Evolutionary conservation across 305 asterid genomes (phyloP).

Genomic region (Solanum chacoense): DNA sequence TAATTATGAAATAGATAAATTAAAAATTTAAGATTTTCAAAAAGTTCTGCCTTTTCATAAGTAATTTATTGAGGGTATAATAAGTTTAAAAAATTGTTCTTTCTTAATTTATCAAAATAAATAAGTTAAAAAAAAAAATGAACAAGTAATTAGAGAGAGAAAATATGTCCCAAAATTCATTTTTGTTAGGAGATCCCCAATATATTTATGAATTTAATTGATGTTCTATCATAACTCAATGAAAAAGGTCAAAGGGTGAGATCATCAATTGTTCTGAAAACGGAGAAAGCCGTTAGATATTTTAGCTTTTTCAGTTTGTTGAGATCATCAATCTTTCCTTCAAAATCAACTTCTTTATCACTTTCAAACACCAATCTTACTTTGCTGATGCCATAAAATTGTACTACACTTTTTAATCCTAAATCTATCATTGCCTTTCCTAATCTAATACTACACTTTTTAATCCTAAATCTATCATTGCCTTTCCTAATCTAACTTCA

Average conservation of each 20-base stretch:
- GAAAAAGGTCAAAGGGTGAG: background rate
- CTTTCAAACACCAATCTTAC: background rate
- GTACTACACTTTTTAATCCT: background rate
- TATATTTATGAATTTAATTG: background rate
- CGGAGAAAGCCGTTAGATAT: constrained; percentile 1
- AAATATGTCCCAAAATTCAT: no score
- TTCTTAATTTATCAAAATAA: no score
- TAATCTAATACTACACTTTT: background rate
- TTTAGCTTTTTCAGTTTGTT: background rate
- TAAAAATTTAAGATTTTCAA: no score
- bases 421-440: background rate
- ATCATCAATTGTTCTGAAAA: background rate
- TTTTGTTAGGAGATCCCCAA: background rate
- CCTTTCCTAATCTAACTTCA: background rate
- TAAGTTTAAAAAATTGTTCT: no score
- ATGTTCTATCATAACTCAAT: background rate
- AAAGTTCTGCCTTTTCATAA: no score
- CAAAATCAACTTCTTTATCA: background rate
- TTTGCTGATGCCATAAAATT: background rate
- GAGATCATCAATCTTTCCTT: background rate
- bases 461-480: background rate
- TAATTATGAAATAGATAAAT: no score
- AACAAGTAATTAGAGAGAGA: no score
- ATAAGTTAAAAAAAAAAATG: no score
- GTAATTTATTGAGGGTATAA: no score